Evolutionary conservation across 768 basidiomycete species (phyloP), one percentile per base, ranked within the genome.

Genomic region (Erythrobasidium yunnanense): DNA sequence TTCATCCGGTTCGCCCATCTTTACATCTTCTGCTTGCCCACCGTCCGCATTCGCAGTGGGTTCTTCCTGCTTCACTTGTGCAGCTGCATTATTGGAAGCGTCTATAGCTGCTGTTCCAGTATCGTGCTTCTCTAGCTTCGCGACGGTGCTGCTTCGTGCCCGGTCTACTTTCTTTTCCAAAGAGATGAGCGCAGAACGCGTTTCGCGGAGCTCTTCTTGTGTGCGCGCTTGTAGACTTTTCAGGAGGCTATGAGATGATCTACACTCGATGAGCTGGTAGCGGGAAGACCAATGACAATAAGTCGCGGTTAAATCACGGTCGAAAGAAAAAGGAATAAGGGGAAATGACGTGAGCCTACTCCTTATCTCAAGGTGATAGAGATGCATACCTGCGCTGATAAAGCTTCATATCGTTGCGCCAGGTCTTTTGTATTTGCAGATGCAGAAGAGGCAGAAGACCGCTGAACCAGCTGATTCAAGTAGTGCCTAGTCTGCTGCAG

Each of bases 141-240:
- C 69, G n/a, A 74, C 72, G 25, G 71, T 71, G 23, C 52, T 33
- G 8, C 66, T 70, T 47, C 68, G 65, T 25, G 60, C 38, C 18
- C 75, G 66, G 29, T 73, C 74, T 23, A 70, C 56, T 46, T 68
- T 65, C 69, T 70, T 73, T 56, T 75, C 74, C 29, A 71, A 71
- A 23, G 57, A 47, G n/a, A 69, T 42, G 46, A 75, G 62, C 4
- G 58, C 54, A 5, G 47, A 52, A n/a, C 69, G 65, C 11, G 71
- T 69, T 20, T 52, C 17, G 4, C 72, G 72, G 22, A 72, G 70
- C 22, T 71, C 57, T 1, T 4, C 51, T 30, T 70, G 52, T 3
- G 70, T 71, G 1, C 34, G 38, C 0, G 65, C 67, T 35, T 72
- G 70, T n/a, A 69, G 47, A 4, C 54, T 50, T 25, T 71, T 68